phyloP scores from a whole-genome alignment of 257 asterid species.

The Solanum ossicruentum region DNA sequence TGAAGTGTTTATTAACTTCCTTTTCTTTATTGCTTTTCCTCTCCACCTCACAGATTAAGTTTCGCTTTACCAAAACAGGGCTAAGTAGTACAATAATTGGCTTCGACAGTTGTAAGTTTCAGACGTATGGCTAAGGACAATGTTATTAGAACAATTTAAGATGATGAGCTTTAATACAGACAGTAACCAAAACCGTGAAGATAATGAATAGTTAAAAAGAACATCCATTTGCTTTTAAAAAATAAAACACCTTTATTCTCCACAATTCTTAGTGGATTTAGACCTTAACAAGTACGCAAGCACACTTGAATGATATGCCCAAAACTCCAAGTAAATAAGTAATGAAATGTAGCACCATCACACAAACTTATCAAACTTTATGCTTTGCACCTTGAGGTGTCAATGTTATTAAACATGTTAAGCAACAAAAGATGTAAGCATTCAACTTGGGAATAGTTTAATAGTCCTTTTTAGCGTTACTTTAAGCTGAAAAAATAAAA shows the following conservation, averaged over 20 bases:
- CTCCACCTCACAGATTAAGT: neutral
- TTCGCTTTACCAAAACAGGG: neutral
- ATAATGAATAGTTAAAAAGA: neutral
- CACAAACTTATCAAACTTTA: slow-evolving; percentile 2
- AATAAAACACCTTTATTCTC: slow-evolving; percentile 17
- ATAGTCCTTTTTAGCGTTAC: neutral
- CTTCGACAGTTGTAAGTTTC: neutral
- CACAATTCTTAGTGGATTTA: slow-evolving; percentile 23
- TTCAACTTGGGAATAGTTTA: neutral
- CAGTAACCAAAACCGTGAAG: neutral
- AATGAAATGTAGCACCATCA: slow-evolving; percentile 19
- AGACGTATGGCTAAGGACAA: neutral
- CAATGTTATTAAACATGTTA: slow-evolving; percentile 1
- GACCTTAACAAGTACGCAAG: slow-evolving; percentile 23
- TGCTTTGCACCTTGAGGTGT: slow-evolving; percentile 18
- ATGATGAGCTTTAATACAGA: neutral
- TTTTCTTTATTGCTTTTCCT: neutral
- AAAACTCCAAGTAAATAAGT: slow-evolving; percentile 7
- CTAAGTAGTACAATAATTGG: neutral
- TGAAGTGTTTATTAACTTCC: neutral
- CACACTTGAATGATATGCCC: slow-evolving; percentile 13
- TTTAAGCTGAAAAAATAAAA: slow-evolving; percentile 11
- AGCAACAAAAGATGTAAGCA: neutral
- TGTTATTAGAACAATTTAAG: neutral
- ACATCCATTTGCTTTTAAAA: slow-evolving; percentile 6